phyloP scores from a whole-genome alignment of 2,329 filamentous ascomycete genomes.

The Didymella keratinophila region DNA sequence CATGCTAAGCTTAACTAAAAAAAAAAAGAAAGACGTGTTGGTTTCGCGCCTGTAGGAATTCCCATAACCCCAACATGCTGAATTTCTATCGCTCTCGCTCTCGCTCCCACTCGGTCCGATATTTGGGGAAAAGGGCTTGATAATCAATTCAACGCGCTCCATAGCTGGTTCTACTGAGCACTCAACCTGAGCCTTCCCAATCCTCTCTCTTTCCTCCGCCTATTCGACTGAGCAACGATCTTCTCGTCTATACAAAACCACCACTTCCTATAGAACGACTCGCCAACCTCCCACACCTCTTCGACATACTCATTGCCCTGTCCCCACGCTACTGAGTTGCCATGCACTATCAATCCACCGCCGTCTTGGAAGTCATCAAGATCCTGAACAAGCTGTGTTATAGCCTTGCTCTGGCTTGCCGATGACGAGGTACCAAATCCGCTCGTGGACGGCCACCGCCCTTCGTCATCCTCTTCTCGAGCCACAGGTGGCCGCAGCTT shows the following conservation, averaged over 20 bases:
- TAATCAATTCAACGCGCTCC: neutral
- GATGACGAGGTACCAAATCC: neutral
- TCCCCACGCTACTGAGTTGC: conserved; percentile 54
- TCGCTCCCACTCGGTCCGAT: neutral
- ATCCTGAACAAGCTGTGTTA: conserved; percentile 64
- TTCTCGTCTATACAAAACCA: conserved; percentile 66
- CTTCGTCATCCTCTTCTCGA: conserved; percentile 38
- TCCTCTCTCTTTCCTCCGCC: conserved; percentile 59
- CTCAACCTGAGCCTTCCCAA: conserved; percentile 32
- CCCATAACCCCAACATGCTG: neutral
- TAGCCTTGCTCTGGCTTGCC: conserved; percentile 48
- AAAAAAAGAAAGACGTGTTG: neutral
- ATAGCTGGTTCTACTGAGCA: neutral
- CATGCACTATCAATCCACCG: conserved; percentile 46
- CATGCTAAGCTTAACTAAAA: neutral
- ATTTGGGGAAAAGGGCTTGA: neutral
- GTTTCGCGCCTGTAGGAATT: neutral
- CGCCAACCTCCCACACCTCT: conserved; percentile 65
- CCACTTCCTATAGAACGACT: conserved; percentile 66
- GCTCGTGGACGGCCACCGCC: neutral
- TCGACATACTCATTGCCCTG: conserved; percentile 59
- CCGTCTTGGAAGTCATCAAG: conserved; percentile 63
- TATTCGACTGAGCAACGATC: conserved; percentile 64
- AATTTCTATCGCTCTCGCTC: neutral
- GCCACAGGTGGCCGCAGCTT: conserved; percentile 58